These are phyloP conservation scores for Ophiostoma tasmaniense DNA, from an alignment of 2,329 filamentous ascomycete genomes.

Conservation along the genomic window DNA sequence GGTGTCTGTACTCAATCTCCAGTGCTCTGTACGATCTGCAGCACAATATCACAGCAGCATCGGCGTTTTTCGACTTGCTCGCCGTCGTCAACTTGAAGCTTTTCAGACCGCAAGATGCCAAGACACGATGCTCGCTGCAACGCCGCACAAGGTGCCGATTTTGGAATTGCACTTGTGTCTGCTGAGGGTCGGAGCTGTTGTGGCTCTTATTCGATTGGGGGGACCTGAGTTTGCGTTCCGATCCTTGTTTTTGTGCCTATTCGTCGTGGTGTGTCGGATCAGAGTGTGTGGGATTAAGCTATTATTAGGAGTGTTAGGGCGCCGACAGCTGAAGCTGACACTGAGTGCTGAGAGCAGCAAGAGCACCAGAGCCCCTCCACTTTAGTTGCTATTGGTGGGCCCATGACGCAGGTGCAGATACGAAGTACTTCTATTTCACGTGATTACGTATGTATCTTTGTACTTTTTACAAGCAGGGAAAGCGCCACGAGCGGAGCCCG, in stretches of 20 bases:
- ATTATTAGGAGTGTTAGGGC: background rate
- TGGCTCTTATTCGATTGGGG: background rate
- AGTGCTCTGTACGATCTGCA: background rate
- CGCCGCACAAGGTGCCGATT: background rate
- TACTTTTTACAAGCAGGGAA: background rate
- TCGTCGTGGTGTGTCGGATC: background rate
- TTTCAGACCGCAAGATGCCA: conserved; percentile 6
- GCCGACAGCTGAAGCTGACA: conserved; percentile 8
- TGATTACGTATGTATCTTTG: background rate
- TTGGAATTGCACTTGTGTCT: background rate
- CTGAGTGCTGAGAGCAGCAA: too few relatives aligned
- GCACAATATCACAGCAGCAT: background rate
- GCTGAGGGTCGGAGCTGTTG: background rate
- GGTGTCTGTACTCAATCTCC: background rate
- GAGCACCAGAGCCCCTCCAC: conserved; percentile 1
- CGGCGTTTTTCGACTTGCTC: background rate
- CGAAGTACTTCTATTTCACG: conserved; percentile 8
- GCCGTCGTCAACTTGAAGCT: background rate
- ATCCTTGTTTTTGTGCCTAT: background rate
- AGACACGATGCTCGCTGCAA: background rate
- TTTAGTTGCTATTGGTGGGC: conserved; percentile 12
- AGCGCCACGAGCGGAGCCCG: background rate
- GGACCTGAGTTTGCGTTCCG: background rate
- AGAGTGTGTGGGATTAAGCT: background rate
- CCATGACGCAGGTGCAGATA: conserved; percentile 16